Percentiles rank a stretch among this genome's conserved stretches.
These are phyloP conservation scores for Globisporangium abappressorium DNA, from an alignment of 352 stramenopile genomes.

Conservation along the genomic window DNA sequence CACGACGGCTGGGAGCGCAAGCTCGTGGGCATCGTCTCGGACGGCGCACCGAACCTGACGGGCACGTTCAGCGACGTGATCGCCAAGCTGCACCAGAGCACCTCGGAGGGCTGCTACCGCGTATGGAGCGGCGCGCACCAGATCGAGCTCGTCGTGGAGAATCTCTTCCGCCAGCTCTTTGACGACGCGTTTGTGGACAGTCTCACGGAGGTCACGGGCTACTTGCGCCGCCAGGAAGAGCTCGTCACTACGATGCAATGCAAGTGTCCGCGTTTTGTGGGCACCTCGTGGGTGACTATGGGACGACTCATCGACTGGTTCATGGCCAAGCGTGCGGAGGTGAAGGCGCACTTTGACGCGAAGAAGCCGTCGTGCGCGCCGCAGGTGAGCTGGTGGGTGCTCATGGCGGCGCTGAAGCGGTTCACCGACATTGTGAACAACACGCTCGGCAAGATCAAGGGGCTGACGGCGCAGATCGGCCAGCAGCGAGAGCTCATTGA, in stretches of 20 bases:
- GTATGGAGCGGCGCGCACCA: slow-evolving; percentile 17
- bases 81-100: slow-evolving; percentile 9
- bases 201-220: slow-evolving; percentile 10
- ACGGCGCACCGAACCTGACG: not conserved
- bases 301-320: slow-evolving; percentile 17
- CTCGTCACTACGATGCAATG: slow-evolving; percentile 11
- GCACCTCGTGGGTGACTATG: slow-evolving; percentile 15
- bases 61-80: not conserved
- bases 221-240: slow-evolving; percentile 12
- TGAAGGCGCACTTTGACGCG: slow-evolving; percentile 18
- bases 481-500: slow-evolving; percentile 14
- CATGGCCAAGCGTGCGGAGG: slow-evolving; percentile 5
- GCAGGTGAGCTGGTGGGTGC: slow-evolving; percentile 10
- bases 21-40: slow-evolving; percentile 13
- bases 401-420: slow-evolving; percentile 21
- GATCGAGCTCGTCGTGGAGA: slow-evolving; percentile 7
- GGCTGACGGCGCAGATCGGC: slow-evolving; percentile 9
- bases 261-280: slow-evolving; percentile 18
- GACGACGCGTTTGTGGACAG: slow-evolving; percentile 13
- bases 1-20: slow-evolving; percentile 11
- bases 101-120: slow-evolving; percentile 12
- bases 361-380: slow-evolving; percentile 15
- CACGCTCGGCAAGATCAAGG: slow-evolving; percentile 8
- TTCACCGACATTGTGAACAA: slow-evolving; percentile 13
- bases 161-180: slow-evolving; percentile 11